These are phyloP conservation scores for Rubroboletus pulcherrimus DNA, from an alignment of 768 basidiomycete genomes.

Conservation along the genomic window DNA sequence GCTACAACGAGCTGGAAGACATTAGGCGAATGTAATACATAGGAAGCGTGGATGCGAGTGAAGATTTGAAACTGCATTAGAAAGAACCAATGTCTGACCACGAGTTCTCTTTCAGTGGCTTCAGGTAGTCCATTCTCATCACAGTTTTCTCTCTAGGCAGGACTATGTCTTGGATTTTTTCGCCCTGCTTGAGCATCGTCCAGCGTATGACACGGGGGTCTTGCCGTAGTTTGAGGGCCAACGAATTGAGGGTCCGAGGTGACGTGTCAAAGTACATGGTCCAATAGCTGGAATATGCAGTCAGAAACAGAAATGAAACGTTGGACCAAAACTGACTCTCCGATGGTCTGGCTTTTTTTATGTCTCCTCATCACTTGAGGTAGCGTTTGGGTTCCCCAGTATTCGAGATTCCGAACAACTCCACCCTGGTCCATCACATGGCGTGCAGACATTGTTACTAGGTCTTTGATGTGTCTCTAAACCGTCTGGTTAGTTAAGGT, in stretches of 20 bases:
- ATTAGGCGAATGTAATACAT: constrained; percentile 1
- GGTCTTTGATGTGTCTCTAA: constrained; percentile 69
- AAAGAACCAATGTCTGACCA: constrained; percentile 25
- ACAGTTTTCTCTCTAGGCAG: constrained; percentile 45
- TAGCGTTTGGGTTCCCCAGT: constrained; percentile 67
- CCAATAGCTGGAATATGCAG: constrained; percentile 64
- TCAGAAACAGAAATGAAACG: constrained; percentile 1
- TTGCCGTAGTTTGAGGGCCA: constrained; percentile 65
- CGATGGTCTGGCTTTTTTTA: constrained; percentile 50
- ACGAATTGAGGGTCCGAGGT: constrained; percentile 58
- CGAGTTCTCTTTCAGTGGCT: constrained; percentile 17
- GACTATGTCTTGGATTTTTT: constrained; percentile 67
- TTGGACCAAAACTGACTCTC: constrained; percentile 63
- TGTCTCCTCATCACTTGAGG: constrained; percentile 73
- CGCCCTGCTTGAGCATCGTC: constrained; percentile 76
- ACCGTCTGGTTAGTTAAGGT: neutral
- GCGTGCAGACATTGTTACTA: constrained; percentile 66
- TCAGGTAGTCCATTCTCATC: constrained; percentile 27
- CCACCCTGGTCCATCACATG: constrained; percentile 75
- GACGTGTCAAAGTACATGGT: constrained; percentile 87
- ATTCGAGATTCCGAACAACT: constrained; percentile 76
- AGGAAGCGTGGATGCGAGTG: neutral
- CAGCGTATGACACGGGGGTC: constrained; percentile 84
- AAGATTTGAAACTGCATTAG: neutral
- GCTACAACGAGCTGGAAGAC: neutral